Evolutionary conservation across 805 yeast species (phyloP).

Genomic region (Candida yuanshanica): DNA sequence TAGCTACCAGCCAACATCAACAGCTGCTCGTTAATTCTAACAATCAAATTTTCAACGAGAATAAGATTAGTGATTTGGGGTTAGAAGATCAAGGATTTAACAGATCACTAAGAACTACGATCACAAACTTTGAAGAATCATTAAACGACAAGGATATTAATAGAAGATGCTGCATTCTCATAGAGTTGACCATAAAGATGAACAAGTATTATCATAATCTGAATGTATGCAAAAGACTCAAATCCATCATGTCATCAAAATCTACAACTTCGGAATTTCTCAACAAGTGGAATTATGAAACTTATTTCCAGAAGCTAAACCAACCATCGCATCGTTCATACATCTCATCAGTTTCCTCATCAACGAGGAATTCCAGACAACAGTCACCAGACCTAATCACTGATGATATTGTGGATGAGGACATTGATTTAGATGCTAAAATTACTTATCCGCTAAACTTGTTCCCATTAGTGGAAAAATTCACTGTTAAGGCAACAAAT

Average conservation of each 20-base stretch:
- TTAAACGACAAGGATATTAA: background rate
- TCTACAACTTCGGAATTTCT: constrained; percentile 17
- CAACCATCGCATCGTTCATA: constrained; percentile 7
- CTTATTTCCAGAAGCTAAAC: constrained; percentile 25
- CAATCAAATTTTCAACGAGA: background rate
- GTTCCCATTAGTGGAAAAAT: constrained; percentile 89
- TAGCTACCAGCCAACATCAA: too few relatives aligned
- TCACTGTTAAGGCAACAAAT: constrained; percentile 60
- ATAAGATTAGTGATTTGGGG: background rate
- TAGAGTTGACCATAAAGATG: constrained; percentile 14
- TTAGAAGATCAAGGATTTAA: background rate
- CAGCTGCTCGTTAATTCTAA: too few relatives aligned
- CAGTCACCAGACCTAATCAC: background rate
- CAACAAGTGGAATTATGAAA: constrained; percentile 40
- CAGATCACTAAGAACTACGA: constrained; percentile 1
- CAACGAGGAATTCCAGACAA: background rate
- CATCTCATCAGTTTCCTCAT: background rate
- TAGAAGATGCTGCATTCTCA: too few relatives aligned
- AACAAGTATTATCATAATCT: constrained; percentile 16
- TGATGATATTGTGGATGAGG: background rate
- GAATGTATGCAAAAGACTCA: constrained; percentile 3
- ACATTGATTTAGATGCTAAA: constrained; percentile 32
- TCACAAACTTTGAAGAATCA: constrained; percentile 17
- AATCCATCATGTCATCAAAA: constrained; percentile 7
- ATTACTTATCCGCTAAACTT: constrained; percentile 55